Evolutionary conservation across 2,329 filamentous ascomycete species (phyloP).

Genomic region (Colletotrichum coccodes): DNA sequence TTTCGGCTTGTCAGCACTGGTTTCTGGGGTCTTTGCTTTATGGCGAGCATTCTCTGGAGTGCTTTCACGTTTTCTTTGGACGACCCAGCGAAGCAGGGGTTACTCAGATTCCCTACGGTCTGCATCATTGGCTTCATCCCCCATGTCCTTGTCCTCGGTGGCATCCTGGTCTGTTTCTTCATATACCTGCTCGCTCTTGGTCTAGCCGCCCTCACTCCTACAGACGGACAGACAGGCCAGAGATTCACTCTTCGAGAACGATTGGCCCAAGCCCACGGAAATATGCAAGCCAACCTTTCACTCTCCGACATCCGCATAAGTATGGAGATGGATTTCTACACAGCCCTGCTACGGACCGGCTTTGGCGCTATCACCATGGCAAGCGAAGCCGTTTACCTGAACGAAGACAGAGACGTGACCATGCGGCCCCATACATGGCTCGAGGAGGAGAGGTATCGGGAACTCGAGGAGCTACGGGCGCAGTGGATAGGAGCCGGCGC

Average conservation of each 20-base stretch:
- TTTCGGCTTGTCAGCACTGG: slow-evolving; percentile 88
- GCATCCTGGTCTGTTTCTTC: slow-evolving; percentile 77
- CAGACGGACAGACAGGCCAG: slow-evolving; percentile 49
- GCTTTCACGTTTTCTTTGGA: slow-evolving; percentile 71
- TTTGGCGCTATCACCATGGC: slow-evolving; percentile 92
- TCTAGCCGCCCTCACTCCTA: slow-evolving; percentile 77
- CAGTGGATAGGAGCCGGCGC: slow-evolving; percentile 60
- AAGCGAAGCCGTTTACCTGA: slow-evolving; percentile 94
- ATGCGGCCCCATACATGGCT: slow-evolving; percentile 87
- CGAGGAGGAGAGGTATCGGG: slow-evolving; percentile 84
- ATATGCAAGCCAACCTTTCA: slow-evolving; percentile 92
- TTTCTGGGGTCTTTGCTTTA: slow-evolving; percentile 91
- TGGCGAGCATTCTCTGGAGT: slow-evolving; percentile 85
- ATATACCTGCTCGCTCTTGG: slow-evolving; percentile 84
- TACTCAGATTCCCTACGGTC: slow-evolving; percentile 91
- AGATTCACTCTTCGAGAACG: slow-evolving; percentile 65
- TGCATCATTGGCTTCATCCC: slow-evolving; percentile 96
- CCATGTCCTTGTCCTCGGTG: slow-evolving; percentile 85
- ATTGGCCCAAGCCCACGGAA: slow-evolving; percentile 78
- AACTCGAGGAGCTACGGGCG: slow-evolving; percentile 72
- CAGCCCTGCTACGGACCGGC: slow-evolving; percentile 84
- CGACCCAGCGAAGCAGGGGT: slow-evolving; percentile 69
- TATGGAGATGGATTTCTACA: slow-evolving; percentile 95
- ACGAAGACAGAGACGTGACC: slow-evolving; percentile 83
- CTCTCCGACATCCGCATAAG: slow-evolving; percentile 83